Evolutionary conservation across 345 rosid genomes (phyloP).

Genomic region (Litchi chinensis): DNA sequence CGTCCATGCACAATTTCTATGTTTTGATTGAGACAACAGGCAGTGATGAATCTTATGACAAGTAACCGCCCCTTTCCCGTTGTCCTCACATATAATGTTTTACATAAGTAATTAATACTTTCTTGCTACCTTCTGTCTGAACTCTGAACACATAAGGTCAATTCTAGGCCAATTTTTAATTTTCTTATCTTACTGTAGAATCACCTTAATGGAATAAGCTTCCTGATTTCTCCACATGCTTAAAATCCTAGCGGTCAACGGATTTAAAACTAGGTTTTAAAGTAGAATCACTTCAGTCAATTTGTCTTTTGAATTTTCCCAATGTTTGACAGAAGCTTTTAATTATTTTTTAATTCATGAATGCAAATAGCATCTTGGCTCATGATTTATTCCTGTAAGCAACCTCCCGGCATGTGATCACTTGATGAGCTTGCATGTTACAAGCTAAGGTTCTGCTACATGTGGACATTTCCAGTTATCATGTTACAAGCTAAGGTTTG

Average conservation of each 20-base stretch:
- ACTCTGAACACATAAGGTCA: background rate
- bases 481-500: too few species aligned
- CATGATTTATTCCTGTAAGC: background rate
- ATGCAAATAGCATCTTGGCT: conserved; percentile 5
- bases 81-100: background rate
- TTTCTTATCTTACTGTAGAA: background rate
- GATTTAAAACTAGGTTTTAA: background rate
- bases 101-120: background rate
- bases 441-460: too few species aligned
- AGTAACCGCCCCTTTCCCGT: conserved; percentile 35
- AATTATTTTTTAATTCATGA: background rate
- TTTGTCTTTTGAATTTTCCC: background rate
- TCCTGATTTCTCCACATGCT: background rate
- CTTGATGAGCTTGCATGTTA: background rate
- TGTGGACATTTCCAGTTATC: too few species aligned
- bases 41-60: conserved; percentile 69
- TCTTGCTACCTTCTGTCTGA: background rate
- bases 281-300: background rate
- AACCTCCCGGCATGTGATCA: background rate
- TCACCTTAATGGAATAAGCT: background rate
- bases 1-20: conserved; percentile 74
- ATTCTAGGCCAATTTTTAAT: background rate
- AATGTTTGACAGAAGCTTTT: background rate
- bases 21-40: conserved; percentile 91
- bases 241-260: background rate